These are phyloP conservation scores for Spirogloea muscicola DNA, from an alignment of 139 green algal genomes.

Conservation along the genomic window DNA sequence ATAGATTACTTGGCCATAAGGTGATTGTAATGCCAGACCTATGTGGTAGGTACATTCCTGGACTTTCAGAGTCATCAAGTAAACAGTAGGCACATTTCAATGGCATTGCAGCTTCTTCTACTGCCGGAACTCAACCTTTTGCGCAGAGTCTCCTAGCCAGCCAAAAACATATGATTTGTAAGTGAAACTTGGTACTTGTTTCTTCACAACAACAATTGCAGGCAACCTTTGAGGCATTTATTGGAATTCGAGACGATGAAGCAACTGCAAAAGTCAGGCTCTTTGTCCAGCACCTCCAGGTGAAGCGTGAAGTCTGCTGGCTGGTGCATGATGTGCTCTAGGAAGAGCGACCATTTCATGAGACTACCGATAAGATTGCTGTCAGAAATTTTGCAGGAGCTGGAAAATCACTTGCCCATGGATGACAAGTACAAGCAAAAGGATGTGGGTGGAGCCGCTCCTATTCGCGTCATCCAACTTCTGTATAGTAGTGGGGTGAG, in stretches of 20 bases:
- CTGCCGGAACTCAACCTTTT: too few relatives aligned
- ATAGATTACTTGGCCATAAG: too few relatives aligned
- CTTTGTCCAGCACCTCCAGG: constrained; percentile 13
- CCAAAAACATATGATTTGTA: too few relatives aligned
- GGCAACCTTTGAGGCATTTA: constrained; percentile 17
- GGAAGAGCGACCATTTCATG: neutral
- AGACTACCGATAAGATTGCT: neutral
- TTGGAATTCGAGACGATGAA: constrained; percentile 11
- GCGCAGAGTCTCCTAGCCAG: too few relatives aligned
- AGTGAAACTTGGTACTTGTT: too few relatives aligned
- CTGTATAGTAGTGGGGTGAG: constrained; percentile 9
- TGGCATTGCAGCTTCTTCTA: too few relatives aligned
- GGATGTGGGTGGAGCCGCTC: neutral
- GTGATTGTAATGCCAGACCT: too few relatives aligned
- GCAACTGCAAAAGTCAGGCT: constrained; percentile 10
- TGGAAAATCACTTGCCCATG: constrained; percentile 23
- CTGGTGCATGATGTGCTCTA: neutral
- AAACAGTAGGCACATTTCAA: too few relatives aligned
- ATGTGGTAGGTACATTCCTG: too few relatives aligned
- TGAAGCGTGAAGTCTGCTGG: neutral
- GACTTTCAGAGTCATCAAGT: too few relatives aligned
- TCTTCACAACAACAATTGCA: constrained; percentile 3
- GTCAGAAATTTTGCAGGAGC: constrained; percentile 1
- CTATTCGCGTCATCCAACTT: constrained; percentile 22
- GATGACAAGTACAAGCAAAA: constrained; percentile 21